These are phyloP conservation scores for Talaromyces verruculosus DNA, from an alignment of 2,329 filamentous ascomycete genomes.

Conservation along the genomic window DNA sequence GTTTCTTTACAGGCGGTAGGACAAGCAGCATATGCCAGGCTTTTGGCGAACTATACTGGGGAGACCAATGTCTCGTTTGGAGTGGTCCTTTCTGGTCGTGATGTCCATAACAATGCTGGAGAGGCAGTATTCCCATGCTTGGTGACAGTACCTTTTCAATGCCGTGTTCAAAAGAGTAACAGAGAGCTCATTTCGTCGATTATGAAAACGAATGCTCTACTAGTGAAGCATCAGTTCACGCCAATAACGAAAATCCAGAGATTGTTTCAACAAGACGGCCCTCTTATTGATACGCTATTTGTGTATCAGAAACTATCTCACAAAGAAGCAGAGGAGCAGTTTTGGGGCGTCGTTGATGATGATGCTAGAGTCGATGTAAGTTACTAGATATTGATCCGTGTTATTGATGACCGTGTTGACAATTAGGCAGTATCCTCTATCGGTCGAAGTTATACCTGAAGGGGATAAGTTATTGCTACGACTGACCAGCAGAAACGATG, in stretches of 20 bases:
- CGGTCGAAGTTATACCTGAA: slow-evolving; percentile 71
- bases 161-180: slow-evolving; percentile 57
- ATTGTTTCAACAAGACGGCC: slow-evolving; percentile 63
- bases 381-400: slow-evolving; percentile 5
- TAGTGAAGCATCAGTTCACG: slow-evolving; percentile 70
- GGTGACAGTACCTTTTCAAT: slow-evolving; percentile 72
- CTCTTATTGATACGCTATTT: slow-evolving; percentile 80
- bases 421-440: slow-evolving; percentile 63
- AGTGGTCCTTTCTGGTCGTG: slow-evolving; percentile 74
- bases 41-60: slow-evolving; percentile 75
- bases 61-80: slow-evolving; percentile 75
- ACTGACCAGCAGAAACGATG: slow-evolving; percentile 63
- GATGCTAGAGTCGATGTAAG: slow-evolving; percentile 64
- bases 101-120: slow-evolving; percentile 57
- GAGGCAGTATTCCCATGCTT: slow-evolving; percentile 73
- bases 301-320: slow-evolving; percentile 68
- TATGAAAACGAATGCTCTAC: slow-evolving; percentile 62
- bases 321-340: slow-evolving; percentile 26
- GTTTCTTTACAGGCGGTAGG: slow-evolving; percentile 74
- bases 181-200: slow-evolving; percentile 60
- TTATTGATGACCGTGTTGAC: slow-evolving; percentile 20
- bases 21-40: slow-evolving; percentile 73
- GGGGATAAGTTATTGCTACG: slow-evolving; percentile 57
- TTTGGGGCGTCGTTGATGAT: slow-evolving; percentile 66
- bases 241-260: slow-evolving; percentile 71